Base-by-base conservation (phyloP, 768 basidiomycete genomes). In the Hericium coralloides region DNA sequence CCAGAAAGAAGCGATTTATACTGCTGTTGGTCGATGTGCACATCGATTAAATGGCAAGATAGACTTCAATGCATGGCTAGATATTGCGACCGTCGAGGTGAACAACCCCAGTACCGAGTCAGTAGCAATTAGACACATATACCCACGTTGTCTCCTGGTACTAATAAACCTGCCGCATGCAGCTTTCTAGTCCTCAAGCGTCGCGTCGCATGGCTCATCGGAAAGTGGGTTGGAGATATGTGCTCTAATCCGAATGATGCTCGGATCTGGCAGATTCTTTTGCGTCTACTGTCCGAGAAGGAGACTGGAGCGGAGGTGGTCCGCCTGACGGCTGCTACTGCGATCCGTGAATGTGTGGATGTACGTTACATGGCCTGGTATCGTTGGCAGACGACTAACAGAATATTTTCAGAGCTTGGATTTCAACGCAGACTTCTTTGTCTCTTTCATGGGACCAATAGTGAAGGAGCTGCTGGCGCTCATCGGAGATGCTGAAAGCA, bases 151-250 rank as follows among this genome's bases (percentile, higher is more conserved):
- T 49, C 10, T 12, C 18, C 39, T 49, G 31, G 41, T n/a, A 15
- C 10, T 48, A 50, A n/a, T 14, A 17, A 57, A 20, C 65, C 56
- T 58, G 52, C 53, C 55, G 43, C 22, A 54, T 59, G 26, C 56
- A 95, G 94, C 57, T 92, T 88, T 67, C 88, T 90, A 0, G 89
- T 98, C 55, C 81, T 98, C 59, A 95, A 98, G 69, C 82, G 93
- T n/a, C 82, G 95, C 36, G 88, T 98, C 61, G 93, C 95, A 1
- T 97, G 94, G 93, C 74, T 98, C 4, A 79, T 98, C 49, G 94
- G 95, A 23, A 88, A 85, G 76, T 93, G 92, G 89, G 78, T 92
- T 37, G 74, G 81, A 14, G 87, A 92, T 49, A 77, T 80, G 57
- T 83, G 83, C 60, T 70, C 78, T 18, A 73, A 78, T 14, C 76